Base-by-base conservation (phyloP, 2,329 filamentous ascomycete species). In the Talaromyces sp. region DNA sequence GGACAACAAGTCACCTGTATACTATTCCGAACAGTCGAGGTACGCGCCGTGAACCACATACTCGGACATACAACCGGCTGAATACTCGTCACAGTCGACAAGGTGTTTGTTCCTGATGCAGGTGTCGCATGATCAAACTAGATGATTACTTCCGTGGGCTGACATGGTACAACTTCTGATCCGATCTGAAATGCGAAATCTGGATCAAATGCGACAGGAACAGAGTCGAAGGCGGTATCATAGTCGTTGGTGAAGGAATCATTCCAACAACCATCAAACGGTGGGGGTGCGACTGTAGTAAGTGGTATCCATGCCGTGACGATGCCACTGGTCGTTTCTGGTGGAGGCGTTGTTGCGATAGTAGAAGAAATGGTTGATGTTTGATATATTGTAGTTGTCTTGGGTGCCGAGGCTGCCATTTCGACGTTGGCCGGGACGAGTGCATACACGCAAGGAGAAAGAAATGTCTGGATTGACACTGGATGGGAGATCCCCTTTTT, bases 291-390 rank as follows among this genome's bases (percentile, higher is more conserved):
- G 10, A 6, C 13, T 33, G 56, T 59, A 13, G 39, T 27, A 11
- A 59, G 56, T 41, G 56, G 56, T 59, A 41, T n/a, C 35, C 35
- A 59, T 27, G 56, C 19, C 9, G 56, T 59, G 22, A 59, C 56
- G 24, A 14, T 43, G 37, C 35, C 7, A 13, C 14, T 24, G 19
- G 56, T 59, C 16, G 56, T 59, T 43, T 59, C 56, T 59, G 56
- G 56, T 10, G 37, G 35, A 3, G 22, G 35, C 10, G 19, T 59
- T 43, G 37, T 45, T 5, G 10, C 33, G 16, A 9, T 11, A 16
- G 16, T 35, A 11, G 9, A 24, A n/a, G 13, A 16, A 50, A 5
- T 13, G 47, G 47, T 50, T 31, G 47, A 31, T 50, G 14, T 48
- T 11, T 2, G 3, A 24, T 19, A 9, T 13, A 6, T 14, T 24